Percentiles rank a stretch among this genome's conserved stretches.
phyloP scores from a whole-genome alignment of 306 rosid species.

The Quercus rubra region DNA sequence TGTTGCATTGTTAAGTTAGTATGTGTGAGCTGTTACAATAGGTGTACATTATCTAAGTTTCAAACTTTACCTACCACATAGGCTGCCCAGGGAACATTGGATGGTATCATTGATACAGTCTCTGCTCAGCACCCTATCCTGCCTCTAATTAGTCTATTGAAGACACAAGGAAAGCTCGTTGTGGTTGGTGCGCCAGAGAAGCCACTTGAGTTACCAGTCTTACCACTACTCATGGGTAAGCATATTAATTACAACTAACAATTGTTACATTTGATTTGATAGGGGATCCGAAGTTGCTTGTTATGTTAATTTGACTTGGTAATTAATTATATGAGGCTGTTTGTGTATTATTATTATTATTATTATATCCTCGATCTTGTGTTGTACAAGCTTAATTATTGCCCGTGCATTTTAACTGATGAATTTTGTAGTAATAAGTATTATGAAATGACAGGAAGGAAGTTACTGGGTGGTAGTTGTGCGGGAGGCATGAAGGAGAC shows the following conservation, averaged over 20 bases:
- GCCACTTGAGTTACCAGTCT: slow-evolving; percentile 27
- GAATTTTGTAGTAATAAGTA: neutral
- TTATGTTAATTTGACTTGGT: too few species aligned
- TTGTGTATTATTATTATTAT: too few species aligned
- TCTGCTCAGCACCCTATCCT: neutral
- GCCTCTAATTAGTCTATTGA: slow-evolving; percentile 12
- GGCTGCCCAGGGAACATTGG: slow-evolving; percentile 37
- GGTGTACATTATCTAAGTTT: neutral
- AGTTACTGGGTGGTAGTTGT: slow-evolving; percentile 25
- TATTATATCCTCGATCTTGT: too few species aligned
- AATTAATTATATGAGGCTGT: too few species aligned
- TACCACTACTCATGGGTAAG: slow-evolving; percentile 32
- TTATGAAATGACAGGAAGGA: neutral
- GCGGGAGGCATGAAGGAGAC: slow-evolving; percentile 28
- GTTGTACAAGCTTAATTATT: too few species aligned
- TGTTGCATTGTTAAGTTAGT: too few species aligned
- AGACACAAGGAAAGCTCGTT: slow-evolving; percentile 32
- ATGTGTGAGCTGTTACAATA: too few species aligned
- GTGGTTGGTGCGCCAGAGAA: slow-evolving; percentile 35
- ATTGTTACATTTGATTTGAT: too few species aligned
- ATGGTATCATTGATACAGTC: slow-evolving; percentile 39
- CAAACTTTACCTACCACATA: neutral
- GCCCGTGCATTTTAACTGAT: too few species aligned
- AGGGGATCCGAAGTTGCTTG: too few species aligned
- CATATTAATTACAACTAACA: neutral